Conservation (phyloP, 2,329 filamentous ascomycete species). For the Fusarium nurragi region DNA sequence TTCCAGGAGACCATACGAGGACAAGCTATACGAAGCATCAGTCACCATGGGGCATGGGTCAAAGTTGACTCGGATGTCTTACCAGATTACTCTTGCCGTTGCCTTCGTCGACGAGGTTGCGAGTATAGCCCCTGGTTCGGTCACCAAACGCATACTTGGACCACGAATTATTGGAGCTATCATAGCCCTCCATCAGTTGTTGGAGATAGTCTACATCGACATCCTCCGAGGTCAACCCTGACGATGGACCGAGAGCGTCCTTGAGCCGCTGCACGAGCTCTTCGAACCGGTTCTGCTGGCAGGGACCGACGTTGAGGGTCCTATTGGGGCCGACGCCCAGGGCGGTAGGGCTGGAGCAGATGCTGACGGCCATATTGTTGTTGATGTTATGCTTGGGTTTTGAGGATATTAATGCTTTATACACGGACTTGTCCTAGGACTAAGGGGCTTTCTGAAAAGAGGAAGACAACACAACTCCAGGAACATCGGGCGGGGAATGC, state of each 20-base stretch:
- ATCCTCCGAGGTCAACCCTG: conserved; percentile 82
- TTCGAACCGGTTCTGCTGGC: conserved; percentile 66
- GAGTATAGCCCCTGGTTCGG: conserved; percentile 75
- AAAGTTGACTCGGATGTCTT: conserved; percentile 43
- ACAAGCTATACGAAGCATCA: conserved; percentile 68
- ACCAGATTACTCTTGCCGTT: conserved; percentile 83
- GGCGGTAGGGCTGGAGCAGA: conserved; percentile 43
- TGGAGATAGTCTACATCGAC: conserved; percentile 79
- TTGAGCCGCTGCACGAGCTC: conserved; percentile 78
- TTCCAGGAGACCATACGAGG: conserved; percentile 88
- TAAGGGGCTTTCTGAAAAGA: conserved; percentile 21
- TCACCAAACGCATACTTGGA: conserved; percentile 78
- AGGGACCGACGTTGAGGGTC: conserved; percentile 37
- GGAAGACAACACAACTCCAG: conserved; percentile 42
- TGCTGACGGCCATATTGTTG: conserved; percentile 50
- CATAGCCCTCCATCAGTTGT: conserved; percentile 77
- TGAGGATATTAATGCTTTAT: conserved; percentile 22
- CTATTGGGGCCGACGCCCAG: conserved; percentile 27
- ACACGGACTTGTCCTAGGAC: conserved; percentile 6
- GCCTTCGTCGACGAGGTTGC: conserved; percentile 89
- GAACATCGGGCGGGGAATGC: conserved; percentile 41
- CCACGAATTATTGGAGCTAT: conserved; percentile 77
- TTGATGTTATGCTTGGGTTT: conserved; percentile 24
- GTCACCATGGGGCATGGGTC: conserved; percentile 9
- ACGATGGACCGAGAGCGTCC: conserved; percentile 78